Percentiles rank a stretch among this genome's conserved stretches.
phyloP scores from a whole-genome alignment of 371 early-diverging fungal genomes.

The Parasitella parasitica region DNA sequence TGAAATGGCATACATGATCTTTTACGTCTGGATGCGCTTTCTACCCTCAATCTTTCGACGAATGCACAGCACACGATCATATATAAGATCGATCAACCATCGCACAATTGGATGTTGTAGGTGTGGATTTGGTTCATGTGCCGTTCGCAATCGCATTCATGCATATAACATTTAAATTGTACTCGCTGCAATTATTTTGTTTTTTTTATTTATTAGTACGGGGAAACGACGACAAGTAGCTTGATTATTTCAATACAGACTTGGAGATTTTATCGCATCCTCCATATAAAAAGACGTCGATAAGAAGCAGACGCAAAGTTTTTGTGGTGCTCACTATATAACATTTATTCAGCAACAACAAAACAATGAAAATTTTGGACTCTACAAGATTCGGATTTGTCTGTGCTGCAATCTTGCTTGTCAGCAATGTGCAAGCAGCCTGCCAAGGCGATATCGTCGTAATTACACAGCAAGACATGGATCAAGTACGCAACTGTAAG shows the following conservation, averaged over 20 bases:
- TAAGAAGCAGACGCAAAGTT: background rate
- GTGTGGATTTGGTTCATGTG: too few species aligned
- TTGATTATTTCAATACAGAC: background rate
- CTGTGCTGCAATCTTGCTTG: slow-evolving; percentile 7
- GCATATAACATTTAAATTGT: too few species aligned
- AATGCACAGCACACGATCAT: too few species aligned
- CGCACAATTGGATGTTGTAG: too few species aligned
- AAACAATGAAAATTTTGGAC: slow-evolving; percentile 1
- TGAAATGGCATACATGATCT: background rate
- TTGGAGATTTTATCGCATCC: background rate
- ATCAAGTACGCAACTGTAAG: slow-evolving; percentile 38
- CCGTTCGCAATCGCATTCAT: too few species aligned
- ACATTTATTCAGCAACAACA: background rate
- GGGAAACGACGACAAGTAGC: background rate
- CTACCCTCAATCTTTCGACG: background rate
- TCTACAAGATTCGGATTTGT: slow-evolving; percentile 5
- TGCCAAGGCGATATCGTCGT: slow-evolving; percentile 31
- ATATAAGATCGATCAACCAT: too few species aligned
- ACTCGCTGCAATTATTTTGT: background rate
- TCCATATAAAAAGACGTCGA: background rate
- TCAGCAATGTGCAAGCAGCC: slow-evolving; percentile 7
- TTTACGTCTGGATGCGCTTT: background rate
- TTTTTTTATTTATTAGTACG: slow-evolving; percentile 1
- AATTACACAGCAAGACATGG: slow-evolving; percentile 43
- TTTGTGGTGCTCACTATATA: background rate